A percentile compares a stretch with the other conserved stretches of the same genome.
These are phyloP conservation scores for Fusarium sp. DNA, from an alignment of 2,329 filamentous ascomycete genomes.

Conservation along the genomic window DNA sequence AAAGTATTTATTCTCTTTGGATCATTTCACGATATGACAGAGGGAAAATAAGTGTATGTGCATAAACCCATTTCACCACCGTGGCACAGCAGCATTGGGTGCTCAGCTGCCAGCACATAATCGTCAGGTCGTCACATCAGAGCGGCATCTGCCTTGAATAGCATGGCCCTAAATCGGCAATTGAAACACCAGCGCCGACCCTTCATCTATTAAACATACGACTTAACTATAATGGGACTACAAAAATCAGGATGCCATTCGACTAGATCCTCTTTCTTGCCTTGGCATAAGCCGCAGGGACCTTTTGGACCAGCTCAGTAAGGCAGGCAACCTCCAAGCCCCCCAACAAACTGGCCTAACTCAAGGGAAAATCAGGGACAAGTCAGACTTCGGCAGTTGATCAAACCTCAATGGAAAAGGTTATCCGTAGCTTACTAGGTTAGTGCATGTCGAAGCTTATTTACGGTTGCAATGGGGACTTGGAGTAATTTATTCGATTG, in stretches of 20 bases:
- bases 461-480: background rate
- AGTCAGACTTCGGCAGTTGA: background rate
- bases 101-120: background rate
- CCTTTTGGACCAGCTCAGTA: background rate
- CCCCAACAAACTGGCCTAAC: background rate
- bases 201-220: background rate
- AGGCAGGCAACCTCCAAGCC: background rate
- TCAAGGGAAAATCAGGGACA: background rate
- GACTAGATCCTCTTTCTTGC: too few species aligned
- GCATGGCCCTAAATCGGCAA: background rate
- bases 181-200: background rate
- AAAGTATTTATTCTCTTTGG: too few species aligned
- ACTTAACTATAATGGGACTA: accelerated
- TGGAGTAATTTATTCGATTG: background rate
- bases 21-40: too few species aligned
- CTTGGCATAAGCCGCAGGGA: background rate
- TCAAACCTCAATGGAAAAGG: background rate
- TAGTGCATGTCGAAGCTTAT: background rate
- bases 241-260: background rate
- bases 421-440: background rate
- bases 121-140: background rate
- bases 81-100: background rate
- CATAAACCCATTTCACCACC: background rate
- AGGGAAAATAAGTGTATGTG: too few species aligned
- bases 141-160: accelerated